Evolutionary conservation across 2,329 filamentous ascomycete genomes (phyloP).

Genomic region (Sclerotinia minor): DNA sequence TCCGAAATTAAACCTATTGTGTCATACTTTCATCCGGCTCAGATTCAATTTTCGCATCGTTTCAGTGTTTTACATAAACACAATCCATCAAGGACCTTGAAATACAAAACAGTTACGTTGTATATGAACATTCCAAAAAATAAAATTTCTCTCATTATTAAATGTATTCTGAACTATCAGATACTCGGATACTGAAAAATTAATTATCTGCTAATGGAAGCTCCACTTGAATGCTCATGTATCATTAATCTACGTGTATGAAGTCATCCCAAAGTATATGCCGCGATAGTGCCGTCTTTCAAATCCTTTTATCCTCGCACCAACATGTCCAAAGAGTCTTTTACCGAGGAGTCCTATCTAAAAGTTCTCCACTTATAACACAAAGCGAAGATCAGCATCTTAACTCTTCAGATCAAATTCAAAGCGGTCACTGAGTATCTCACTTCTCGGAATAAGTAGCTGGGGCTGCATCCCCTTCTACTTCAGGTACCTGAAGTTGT

Average conservation of each 20-base stretch:
- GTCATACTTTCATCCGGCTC: no score
- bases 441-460: conserved; percentile 22
- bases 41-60: not conserved
- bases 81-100: not conserved
- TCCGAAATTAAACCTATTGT: no score
- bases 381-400: conserved; percentile 18
- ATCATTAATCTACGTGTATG: not conserved
- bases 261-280: not conserved
- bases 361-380: conserved; percentile 15
- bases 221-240: not conserved
- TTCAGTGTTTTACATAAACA: not conserved
- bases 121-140: not conserved
- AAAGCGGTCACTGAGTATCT: conserved; percentile 16
- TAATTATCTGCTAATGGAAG: not conserved
- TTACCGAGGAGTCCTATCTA: not conserved
- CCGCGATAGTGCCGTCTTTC: not conserved
- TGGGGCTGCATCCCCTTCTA: conserved; percentile 5
- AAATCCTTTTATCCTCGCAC: not conserved
- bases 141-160: not conserved
- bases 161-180: not conserved
- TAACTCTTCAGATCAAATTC: not conserved
- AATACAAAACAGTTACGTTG: not conserved
- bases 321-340: not conserved
- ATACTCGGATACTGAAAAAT: not conserved
- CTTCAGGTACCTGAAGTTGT: not conserved